phyloP scores from a whole-genome alignment of 2,329 filamentous ascomycete species.

The Talaromyces sp. region DNA sequence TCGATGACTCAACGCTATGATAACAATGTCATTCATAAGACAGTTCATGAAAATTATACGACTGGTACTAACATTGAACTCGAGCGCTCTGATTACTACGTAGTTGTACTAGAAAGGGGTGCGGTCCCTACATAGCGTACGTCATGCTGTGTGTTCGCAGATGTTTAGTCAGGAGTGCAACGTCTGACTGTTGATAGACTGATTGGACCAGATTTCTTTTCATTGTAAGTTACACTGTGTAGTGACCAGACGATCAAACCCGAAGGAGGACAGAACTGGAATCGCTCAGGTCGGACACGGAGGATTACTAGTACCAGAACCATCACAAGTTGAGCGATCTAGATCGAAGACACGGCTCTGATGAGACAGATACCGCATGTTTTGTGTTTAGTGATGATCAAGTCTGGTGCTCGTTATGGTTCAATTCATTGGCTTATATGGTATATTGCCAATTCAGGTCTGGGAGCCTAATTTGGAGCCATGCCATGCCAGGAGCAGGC shows the following conservation, averaged over 20 bases:
- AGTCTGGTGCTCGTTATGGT: neutral
- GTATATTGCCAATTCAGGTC: neutral
- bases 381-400: neutral
- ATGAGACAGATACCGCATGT: neutral
- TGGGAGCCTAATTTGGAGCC: conserved; percentile 6
- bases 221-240: neutral
- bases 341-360: neutral
- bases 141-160: conserved; percentile 6
- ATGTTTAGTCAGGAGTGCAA: neutral
- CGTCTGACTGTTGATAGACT: neutral
- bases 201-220: neutral
- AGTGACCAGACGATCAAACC: neutral
- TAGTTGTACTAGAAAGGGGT: neutral
- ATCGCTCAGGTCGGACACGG: neutral
- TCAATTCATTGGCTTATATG: neutral
- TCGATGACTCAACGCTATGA: neutral
- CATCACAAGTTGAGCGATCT: neutral
- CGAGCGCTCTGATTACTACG: neutral
- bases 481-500: conserved; percentile 1
- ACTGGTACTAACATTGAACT: neutral
- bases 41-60: neutral
- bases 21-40: neutral
- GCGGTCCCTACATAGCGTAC: neutral
- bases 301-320: conserved; percentile 1
- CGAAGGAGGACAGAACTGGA: neutral